Percentiles rank a stretch among this genome's conserved stretches.
Conservation (phyloP, 352 stramenopile genomes). For the Phytophthora podocarpi region DNA sequence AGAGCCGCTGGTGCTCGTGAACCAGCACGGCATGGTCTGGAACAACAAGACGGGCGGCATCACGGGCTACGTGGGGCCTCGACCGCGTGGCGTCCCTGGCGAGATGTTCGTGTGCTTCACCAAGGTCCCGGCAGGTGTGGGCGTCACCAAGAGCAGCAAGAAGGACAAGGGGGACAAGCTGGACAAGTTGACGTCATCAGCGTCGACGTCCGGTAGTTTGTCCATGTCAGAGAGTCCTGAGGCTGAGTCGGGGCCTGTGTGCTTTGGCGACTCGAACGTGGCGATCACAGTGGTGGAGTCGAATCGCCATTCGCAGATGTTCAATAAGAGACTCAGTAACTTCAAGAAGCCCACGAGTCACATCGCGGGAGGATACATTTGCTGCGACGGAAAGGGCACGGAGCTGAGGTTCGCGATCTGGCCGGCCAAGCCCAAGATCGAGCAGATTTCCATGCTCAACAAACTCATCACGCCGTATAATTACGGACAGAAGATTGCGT, state of each 20-base stretch:
- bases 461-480: slow-evolving; percentile 86
- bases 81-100: slow-evolving; percentile 62
- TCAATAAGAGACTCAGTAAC: slow-evolving; percentile 86
- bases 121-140: slow-evolving; percentile 20
- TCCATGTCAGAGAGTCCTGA: slow-evolving; percentile 20
- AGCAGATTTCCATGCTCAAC: slow-evolving; percentile 86
- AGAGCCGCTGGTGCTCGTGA: slow-evolving; percentile 79
- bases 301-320: slow-evolving; percentile 86
- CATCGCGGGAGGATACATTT: slow-evolving; percentile 85
- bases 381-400: slow-evolving; percentile 83
- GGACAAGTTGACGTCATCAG: slow-evolving; percentile 25
- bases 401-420: slow-evolving; percentile 73
- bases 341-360: slow-evolving; percentile 87
- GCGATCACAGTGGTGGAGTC: slow-evolving; percentile 77
- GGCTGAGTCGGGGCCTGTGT: slow-evolving; percentile 38
- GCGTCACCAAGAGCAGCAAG: slow-evolving; percentile 26
- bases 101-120: slow-evolving; percentile 85
- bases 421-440: slow-evolving; percentile 64
- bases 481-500: slow-evolving; percentile 86
- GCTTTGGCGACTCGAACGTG: slow-evolving; percentile 76
- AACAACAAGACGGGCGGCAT: slow-evolving; percentile 91
- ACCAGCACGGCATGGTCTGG: slow-evolving; percentile 86
- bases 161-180: slow-evolving; percentile 25
- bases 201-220: slow-evolving; percentile 23
- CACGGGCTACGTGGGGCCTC: slow-evolving; percentile 81